Percentiles rank a stretch among this genome's conserved stretches.
phyloP scores from a whole-genome alignment of 2,329 filamentous ascomycete species.

The Zasmidium cellare region DNA sequence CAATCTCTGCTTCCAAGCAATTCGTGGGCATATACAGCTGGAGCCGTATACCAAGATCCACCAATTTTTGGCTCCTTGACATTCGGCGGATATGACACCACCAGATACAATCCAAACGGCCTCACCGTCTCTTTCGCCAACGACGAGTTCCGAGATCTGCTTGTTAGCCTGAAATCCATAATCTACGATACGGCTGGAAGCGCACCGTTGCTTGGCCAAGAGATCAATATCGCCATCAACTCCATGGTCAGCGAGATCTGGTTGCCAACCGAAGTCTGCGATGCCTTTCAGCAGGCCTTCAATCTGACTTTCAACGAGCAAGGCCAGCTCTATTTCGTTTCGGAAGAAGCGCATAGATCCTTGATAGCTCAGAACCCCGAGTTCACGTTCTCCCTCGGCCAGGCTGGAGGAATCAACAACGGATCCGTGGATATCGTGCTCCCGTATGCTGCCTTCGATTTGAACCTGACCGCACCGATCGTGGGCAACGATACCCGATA shows the following conservation, averaged over 20 bases:
- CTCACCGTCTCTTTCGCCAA: constrained; percentile 33
- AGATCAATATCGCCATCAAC: constrained; percentile 37
- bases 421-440: constrained; percentile 23
- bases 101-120: constrained; percentile 35
- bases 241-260: constrained; percentile 43
- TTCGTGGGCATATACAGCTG: constrained; percentile 32
- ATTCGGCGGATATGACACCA: constrained; percentile 44
- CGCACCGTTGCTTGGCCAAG: constrained; percentile 17
- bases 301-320: constrained; percentile 39
- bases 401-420: not conserved
- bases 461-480: constrained; percentile 21
- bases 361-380: constrained; percentile 36
- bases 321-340: constrained; percentile 41
- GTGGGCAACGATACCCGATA: constrained; percentile 13
- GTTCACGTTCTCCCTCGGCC: constrained; percentile 36
- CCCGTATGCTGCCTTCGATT: constrained; percentile 32
- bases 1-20: constrained; percentile 19
- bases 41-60: constrained; percentile 27
- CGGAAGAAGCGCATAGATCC: constrained; percentile 38
- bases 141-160: constrained; percentile 27
- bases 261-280: constrained; percentile 40
- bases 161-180: constrained; percentile 26
- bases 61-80: constrained; percentile 32
- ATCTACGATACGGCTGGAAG: constrained; percentile 27
- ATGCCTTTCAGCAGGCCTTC: constrained; percentile 41